Percentiles rank a stretch among this genome's conserved stretches.
Conservation (phyloP, 768 basidiomycete species). For the Guyanaporus albipodus region DNA sequence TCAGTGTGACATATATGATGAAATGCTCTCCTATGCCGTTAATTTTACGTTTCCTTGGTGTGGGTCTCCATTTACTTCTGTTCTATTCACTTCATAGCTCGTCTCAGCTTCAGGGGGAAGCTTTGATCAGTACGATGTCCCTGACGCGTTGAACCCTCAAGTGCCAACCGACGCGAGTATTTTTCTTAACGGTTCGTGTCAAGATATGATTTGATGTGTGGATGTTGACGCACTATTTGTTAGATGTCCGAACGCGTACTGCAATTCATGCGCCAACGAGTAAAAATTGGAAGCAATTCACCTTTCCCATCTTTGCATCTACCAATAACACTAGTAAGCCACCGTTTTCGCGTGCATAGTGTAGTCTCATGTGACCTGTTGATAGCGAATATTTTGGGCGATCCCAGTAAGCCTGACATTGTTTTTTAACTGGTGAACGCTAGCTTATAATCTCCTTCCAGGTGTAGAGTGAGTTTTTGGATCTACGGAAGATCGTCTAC, state of each 20-base stretch:
- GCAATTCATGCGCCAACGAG: conserved; percentile 69
- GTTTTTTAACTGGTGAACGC: neutral
- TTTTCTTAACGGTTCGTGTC: conserved; percentile 52
- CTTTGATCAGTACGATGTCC: conserved; percentile 48
- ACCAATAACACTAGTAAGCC: conserved; percentile 12
- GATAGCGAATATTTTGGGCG: conserved; percentile 14
- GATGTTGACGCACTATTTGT: conserved; percentile 30
- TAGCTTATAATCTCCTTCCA: conserved; percentile 4
- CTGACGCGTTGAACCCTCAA: conserved; percentile 41
- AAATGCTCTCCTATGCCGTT: conserved; percentile 63
- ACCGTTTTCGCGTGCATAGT: neutral
- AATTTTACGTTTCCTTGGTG: conserved; percentile 65
- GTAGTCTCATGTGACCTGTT: neutral
- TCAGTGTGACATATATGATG: conserved; percentile 54
- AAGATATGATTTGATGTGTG: conserved; percentile 49
- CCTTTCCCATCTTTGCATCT: conserved; percentile 22
- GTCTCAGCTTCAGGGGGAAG: conserved; percentile 21
- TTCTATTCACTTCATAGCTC: neutral
- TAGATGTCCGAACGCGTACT: conserved; percentile 47
- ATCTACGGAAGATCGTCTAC: neutral
- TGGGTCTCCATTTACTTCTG: conserved; percentile 19
- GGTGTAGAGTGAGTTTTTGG: conserved; percentile 32
- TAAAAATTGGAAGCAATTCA: conserved; percentile 39
- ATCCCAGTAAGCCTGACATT: conserved; percentile 30
- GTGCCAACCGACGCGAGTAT: conserved; percentile 42